Percentiles rank a stretch among this genome's conserved stretches.
These are phyloP conservation scores for Lepiota brunneoincarnata DNA, from an alignment of 768 basidiomycete species.

Conservation along the genomic window DNA sequence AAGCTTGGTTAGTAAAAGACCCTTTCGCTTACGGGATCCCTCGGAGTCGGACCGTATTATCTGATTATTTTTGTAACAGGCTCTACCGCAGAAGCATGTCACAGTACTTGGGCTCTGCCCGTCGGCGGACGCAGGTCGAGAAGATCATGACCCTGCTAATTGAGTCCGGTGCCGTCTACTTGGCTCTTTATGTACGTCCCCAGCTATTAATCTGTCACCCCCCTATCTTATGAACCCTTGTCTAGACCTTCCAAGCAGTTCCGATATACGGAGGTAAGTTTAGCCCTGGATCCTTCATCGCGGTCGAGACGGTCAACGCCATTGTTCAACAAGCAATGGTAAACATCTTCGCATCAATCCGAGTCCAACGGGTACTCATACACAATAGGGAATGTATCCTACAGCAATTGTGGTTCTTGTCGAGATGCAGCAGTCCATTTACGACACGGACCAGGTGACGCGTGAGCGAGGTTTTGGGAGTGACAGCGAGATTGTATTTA, in stretches of 20 bases:
- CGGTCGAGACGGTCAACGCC: constrained; percentile 26
- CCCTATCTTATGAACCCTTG: neutral
- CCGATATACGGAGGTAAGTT: constrained; percentile 26
- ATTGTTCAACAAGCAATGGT: constrained; percentile 27
- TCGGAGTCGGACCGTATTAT: too few relatives aligned
- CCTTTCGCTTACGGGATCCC: neutral
- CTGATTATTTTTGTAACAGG: too few relatives aligned
- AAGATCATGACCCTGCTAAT: constrained; percentile 25
- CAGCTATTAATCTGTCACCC: neutral
- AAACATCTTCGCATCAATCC: neutral
- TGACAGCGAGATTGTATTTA: neutral
- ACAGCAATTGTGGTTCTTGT: constrained; percentile 28
- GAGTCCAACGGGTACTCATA: neutral
- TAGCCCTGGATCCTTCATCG: constrained; percentile 18
- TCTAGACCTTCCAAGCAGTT: constrained; percentile 26
- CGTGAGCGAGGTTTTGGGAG: neutral
- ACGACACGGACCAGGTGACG: constrained; percentile 21
- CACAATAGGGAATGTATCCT: constrained; percentile 30
- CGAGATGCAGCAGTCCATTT: constrained; percentile 25
- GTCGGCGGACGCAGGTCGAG: constrained; percentile 23
- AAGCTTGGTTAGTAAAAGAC: constrained; percentile 24
- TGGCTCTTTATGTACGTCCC: constrained; percentile 24
- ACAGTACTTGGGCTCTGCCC: constrained; percentile 21
- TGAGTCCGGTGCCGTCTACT: constrained; percentile 26
- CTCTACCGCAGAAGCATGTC: constrained; percentile 23